A percentile compares a stretch with the other conserved stretches of the same genome.
Conservation (phyloP, 441 rosid genomes). For the Gossypium davidsonii region DNA sequence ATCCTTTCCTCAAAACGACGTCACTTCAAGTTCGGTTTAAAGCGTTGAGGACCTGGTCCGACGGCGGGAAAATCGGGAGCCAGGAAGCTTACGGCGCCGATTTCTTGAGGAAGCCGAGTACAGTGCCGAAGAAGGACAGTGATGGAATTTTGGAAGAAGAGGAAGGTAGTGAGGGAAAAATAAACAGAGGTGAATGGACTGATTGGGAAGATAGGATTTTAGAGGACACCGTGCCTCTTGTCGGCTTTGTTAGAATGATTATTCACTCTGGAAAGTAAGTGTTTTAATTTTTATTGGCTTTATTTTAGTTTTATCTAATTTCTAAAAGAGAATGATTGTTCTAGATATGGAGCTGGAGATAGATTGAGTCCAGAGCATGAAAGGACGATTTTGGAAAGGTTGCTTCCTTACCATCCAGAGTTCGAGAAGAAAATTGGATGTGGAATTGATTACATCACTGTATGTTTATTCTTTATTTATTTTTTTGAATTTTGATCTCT, state of each 20-base stretch:
- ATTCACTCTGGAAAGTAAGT: conserved; percentile 60
- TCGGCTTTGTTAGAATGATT: conserved; percentile 79
- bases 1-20: conserved; percentile 27
- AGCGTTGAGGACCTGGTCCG: conserved; percentile 55
- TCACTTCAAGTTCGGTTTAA: conserved; percentile 25
- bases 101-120: conserved; percentile 48
- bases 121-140: conserved; percentile 26
- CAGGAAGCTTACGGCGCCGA: conserved; percentile 40
- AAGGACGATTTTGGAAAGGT: conserved; percentile 47
- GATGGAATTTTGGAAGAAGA: conserved; percentile 33
- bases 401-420: conserved; percentile 89
- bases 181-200: conserved; percentile 31
- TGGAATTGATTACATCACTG: conserved; percentile 78
- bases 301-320: neutral
- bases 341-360: conserved; percentile 67
- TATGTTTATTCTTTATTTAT: conserved; percentile 25
- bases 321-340: neutral
- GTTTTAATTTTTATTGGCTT: neutral
- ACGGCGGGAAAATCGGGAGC: conserved; percentile 34
- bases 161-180: conserved; percentile 23
- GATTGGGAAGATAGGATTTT: conserved; percentile 86
- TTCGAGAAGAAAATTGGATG: conserved; percentile 68
- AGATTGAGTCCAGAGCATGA: conserved; percentile 68
- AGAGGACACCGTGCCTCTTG: conserved; percentile 86
- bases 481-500: neutral